A percentile compares a stretch with the other conserved stretches of the same genome.
Conservation (phyloP, 1,284 basidiomycete genomes). For the Malassezia yamatoensis region DNA sequence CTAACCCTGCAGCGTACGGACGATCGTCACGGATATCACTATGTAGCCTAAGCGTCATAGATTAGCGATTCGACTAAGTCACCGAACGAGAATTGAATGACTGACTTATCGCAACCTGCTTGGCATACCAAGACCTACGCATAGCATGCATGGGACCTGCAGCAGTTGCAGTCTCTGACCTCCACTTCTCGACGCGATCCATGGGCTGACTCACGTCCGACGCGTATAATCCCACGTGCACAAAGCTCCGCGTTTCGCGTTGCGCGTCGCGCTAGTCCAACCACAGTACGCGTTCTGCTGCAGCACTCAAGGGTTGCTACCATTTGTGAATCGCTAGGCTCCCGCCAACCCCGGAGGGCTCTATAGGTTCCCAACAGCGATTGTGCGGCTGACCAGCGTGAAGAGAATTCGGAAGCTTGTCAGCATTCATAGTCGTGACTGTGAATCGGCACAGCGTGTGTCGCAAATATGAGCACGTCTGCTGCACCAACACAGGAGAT, state of each 20-base stretch:
- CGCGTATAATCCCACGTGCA: background rate
- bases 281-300: background rate
- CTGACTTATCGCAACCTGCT: background rate
- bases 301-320: background rate
- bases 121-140: background rate
- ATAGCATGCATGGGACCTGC: background rate
- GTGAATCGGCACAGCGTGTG: too few species aligned
- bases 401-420: too few species aligned
- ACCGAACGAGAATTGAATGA: background rate
- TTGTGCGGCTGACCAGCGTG: background rate
- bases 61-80: too few species aligned
- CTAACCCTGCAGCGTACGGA: constrained; percentile 16
- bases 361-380: background rate
- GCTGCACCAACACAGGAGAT: background rate
- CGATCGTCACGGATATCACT: constrained; percentile 32
- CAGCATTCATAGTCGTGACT: too few species aligned
- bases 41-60: constrained; percentile 24
- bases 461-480: background rate
- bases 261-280: background rate
- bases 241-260: background rate
- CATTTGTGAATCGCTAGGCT: too few species aligned
- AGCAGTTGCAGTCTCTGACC: background rate
- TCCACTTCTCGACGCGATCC: background rate
- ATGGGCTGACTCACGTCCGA: background rate
- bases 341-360: too few species aligned